These are phyloP conservation scores for Penicillium waksmanii DNA, from an alignment of 495 filamentous ascomycete species.

Conservation along the genomic window DNA sequence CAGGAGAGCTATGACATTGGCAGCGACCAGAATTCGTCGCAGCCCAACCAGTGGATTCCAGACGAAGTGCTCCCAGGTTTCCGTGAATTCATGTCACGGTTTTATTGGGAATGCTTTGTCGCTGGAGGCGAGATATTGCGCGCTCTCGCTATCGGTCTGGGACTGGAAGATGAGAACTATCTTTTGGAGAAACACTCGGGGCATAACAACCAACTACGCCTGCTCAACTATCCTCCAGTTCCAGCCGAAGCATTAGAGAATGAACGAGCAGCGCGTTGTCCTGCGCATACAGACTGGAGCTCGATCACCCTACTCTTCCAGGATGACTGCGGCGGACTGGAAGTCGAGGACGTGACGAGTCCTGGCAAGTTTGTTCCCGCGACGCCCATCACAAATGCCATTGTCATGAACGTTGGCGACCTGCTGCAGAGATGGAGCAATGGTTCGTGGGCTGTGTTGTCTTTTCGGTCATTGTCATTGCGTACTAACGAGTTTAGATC, in stretches of 20 bases:
- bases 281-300: slow-evolving; percentile 57
- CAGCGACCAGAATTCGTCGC: slow-evolving; percentile 54
- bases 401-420: slow-evolving; percentile 64
- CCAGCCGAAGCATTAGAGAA: slow-evolving; percentile 49
- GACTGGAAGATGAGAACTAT: slow-evolving; percentile 51
- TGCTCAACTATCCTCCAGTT: slow-evolving; percentile 69
- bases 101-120: slow-evolving; percentile 58
- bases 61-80: slow-evolving; percentile 62
- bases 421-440: slow-evolving; percentile 65
- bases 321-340: slow-evolving; percentile 55
- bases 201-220: slow-evolving; percentile 62
- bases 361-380: slow-evolving; percentile 57
- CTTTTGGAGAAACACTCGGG: slow-evolving; percentile 58
- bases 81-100: slow-evolving; percentile 57
- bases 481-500: slow-evolving; percentile 36
- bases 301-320: slow-evolving; percentile 57
- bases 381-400: slow-evolving; percentile 50
- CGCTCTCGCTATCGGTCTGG: slow-evolving; percentile 57
- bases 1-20: slow-evolving; percentile 73
- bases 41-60: slow-evolving; percentile 70
- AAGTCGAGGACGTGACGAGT: slow-evolving; percentile 57
- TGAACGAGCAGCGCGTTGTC: slow-evolving; percentile 53
- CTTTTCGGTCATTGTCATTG: neutral
- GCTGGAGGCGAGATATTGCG: slow-evolving; percentile 51
- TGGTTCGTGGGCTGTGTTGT: slow-evolving; percentile 34